Percentiles rank a stretch among this genome's conserved stretches.
These are phyloP conservation scores for Sutorius australiensis DNA, from an alignment of 768 basidiomycete species.

Conservation along the genomic window DNA sequence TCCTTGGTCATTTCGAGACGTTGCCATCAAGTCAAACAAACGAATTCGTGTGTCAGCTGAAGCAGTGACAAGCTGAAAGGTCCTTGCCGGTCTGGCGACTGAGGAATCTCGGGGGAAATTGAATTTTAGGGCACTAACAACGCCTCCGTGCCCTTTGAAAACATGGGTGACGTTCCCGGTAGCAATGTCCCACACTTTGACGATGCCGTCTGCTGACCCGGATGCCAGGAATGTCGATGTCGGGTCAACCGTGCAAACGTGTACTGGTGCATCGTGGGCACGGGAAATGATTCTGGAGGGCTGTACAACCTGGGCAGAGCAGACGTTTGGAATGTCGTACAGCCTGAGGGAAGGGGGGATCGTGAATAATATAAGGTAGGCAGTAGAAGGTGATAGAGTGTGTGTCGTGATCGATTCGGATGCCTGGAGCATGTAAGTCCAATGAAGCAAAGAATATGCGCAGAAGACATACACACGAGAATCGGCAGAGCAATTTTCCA, in stretches of 20 bases:
- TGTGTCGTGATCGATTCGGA: constrained; percentile 81
- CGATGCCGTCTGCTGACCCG: constrained; percentile 92
- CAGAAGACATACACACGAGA: constrained; percentile 66
- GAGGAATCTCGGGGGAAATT: constrained; percentile 68
- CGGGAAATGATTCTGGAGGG: constrained; percentile 74
- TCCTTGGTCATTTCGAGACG: constrained; percentile 52
- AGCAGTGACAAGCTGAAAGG: constrained; percentile 83
- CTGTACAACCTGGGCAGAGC: constrained; percentile 48
- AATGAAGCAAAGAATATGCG: not conserved
- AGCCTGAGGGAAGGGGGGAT: constrained; percentile 77
- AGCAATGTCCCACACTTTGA: constrained; percentile 93
- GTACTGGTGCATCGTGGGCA: constrained; percentile 92
- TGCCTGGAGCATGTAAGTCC: constrained; percentile 52
- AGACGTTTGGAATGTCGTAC: constrained; percentile 66
- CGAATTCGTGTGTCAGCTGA: constrained; percentile 90
- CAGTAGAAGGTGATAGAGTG: constrained; percentile 71
- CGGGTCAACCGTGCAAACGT: constrained; percentile 80
- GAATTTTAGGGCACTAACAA: constrained; percentile 87
- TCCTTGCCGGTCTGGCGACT: constrained; percentile 41
- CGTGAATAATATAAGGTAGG: constrained; percentile 76
- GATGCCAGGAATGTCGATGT: constrained; percentile 91
- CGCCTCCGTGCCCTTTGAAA: constrained; percentile 96
- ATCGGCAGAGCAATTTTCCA: constrained; percentile 74
- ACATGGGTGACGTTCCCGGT: constrained; percentile 91
- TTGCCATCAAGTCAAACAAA: constrained; percentile 81